A percentile compares a stretch with the other conserved stretches of the same genome.
These are phyloP conservation scores for Penicillium sp. DNA, from an alignment of 2,329 filamentous ascomycete species.

Conservation along the genomic window DNA sequence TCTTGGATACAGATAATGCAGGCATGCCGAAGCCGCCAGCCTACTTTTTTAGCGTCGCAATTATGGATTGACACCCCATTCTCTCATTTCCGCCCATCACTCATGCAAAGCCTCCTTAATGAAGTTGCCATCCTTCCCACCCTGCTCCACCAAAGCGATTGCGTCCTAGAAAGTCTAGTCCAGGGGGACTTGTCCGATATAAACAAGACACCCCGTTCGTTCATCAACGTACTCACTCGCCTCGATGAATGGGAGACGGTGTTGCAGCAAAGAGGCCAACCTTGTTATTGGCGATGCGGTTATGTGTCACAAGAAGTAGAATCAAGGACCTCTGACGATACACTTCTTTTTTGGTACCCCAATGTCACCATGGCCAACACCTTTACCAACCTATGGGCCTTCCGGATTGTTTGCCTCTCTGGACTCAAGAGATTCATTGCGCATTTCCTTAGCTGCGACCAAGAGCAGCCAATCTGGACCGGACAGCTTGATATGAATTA, in stretches of 20 bases:
- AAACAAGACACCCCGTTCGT: not conserved
- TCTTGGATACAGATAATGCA: not conserved
- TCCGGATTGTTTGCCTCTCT: not conserved
- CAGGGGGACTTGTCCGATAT: not conserved
- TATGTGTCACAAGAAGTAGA: not conserved
- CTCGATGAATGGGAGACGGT: not conserved
- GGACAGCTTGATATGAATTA: not conserved
- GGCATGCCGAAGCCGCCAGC: not conserved
- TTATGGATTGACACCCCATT: not conserved
- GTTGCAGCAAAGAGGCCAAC: not conserved
- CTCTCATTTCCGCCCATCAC: not conserved
- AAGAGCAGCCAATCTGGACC: not conserved
- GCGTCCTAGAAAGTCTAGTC: not conserved
- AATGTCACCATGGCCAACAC: not conserved
- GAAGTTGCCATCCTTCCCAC: not conserved
- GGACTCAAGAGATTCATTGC: not conserved
- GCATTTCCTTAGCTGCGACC: not conserved
- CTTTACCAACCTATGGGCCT: not conserved
- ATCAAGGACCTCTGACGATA: not conserved
- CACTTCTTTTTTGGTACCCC: not conserved
- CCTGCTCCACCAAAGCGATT: not conserved
- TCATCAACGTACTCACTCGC: not conserved
- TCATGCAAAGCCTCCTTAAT: not conserved
- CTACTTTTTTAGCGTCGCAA: not conserved
- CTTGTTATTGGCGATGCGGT: not conserved